Evolutionary conservation across 2,329 filamentous ascomycete species (phyloP), one percentile per base, ranked within the genome.

Genomic region (Byssochlamys sp.): DNA sequence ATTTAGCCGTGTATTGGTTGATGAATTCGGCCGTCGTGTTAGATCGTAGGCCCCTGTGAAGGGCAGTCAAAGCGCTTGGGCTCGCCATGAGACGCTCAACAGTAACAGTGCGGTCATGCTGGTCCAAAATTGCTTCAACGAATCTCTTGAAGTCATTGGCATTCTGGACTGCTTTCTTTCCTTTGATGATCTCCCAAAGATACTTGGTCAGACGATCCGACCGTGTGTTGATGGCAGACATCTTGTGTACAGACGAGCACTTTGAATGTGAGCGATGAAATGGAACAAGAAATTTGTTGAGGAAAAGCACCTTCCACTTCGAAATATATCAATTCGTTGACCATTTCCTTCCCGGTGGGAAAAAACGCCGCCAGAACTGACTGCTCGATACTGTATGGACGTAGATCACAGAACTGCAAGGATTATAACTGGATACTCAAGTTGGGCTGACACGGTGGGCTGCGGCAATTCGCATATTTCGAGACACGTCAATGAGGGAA

Each of bases 41-140:
- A 58, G 79, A 75, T 51, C 79, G 69, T 33, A 82, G 62, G 2
- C 72, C 71, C 7, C 65, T 63, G 55, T 73, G 73, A 11, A 82
- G 61, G 1, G 76, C 69, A 27, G 54, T 54, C 1, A 76, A 61
- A 1, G 69, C 74, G 10, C 60, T 45, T 10, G 63, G 58, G 49
- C 69, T 76, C 27, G 74, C 63, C 6, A 77, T 62, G 35, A 80
- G 35, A 29, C 67, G 71, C 33, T 78, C 74, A 9, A 77, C 67
- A 60, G 76, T 77, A 11, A 65, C 69, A 26, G 71, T 67, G 3
- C 61, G 69, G 60, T 81, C 75, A 2, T 62, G 51, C 60, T 81
- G 73, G 6, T 64, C 62, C 59, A 73, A 76, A 4, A 81, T 61
- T 0, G 80, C 75, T 62, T 83, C 80, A 2, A 83, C 48, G 54